Base-by-base conservation (phyloP, 2,329 filamentous ascomycete species). In the Daldinia sp. region DNA sequence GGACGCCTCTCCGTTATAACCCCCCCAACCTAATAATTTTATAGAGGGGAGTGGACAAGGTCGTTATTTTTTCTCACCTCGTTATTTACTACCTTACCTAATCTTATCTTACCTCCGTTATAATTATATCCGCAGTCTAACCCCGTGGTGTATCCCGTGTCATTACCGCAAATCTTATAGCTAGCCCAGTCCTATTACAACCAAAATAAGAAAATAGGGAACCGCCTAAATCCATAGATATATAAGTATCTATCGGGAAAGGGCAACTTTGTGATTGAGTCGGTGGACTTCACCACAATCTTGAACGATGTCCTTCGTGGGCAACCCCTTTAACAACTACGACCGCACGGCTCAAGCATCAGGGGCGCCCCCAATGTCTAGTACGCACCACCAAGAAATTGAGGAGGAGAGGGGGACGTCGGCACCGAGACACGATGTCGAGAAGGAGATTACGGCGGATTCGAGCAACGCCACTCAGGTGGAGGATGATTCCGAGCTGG, bases 321-420 rank as follows among this genome's bases (percentile, higher is more conserved):
- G 76, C 27, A 74, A 75, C 70, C 75, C 78, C 67, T 81, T 81
- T 60, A 78, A 77, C 70, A 83, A 80, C 70, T 81, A 84, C 71
- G 83, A 85, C 71, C 77, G 75, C 67, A 82, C 82, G 23, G 79
- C 80, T 9, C 79, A 81, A 64, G 74, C 69, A 10, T 74, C 75
- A 13, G 81, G 81, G 49, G 75, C 75, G 34, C 78, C 82, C 3
- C 63, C 71, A 8, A 64, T 73, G 17, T 63, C 63, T 15, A 4
- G 47, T n/a, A 67, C 74, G 65, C 62, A 70, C 39, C 48, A 62
- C 30, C 50, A 73, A 63, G 57, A 71, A 23, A 66, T 67, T 19
- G 61, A 71, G 58, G 71, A 74, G 23, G 69, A 74, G 35, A 68
- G 65, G 37, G 59, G 47, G 15, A 32, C 47, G 27, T 57, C 61